Conservation (phyloP, 768 basidiomycete species). For the Boletellus emodensis region DNA sequence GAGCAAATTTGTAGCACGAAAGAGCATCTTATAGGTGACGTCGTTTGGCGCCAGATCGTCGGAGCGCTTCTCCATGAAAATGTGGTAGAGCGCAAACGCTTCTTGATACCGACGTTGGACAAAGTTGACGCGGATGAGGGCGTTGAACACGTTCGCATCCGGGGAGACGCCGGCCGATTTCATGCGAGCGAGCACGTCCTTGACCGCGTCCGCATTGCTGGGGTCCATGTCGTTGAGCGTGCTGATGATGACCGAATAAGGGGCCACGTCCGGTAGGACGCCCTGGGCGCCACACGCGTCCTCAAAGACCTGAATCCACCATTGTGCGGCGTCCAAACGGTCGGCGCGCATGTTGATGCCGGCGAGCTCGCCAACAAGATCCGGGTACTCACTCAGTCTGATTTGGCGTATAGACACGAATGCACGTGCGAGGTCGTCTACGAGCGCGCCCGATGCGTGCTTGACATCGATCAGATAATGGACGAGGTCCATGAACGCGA, state of each 20-base stretch:
- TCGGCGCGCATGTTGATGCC: slow-evolving; percentile 34
- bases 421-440: slow-evolving; percentile 21
- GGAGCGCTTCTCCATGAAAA: slow-evolving; percentile 34
- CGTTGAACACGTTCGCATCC: slow-evolving; percentile 44
- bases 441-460: slow-evolving; percentile 8
- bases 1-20: slow-evolving; percentile 28
- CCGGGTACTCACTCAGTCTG: slow-evolving; percentile 26
- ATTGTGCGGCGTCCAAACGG: slow-evolving; percentile 27
- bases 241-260: slow-evolving; percentile 39
- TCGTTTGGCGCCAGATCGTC: slow-evolving; percentile 36
- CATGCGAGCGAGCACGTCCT: slow-evolving; percentile 40
- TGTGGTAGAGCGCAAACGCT: slow-evolving; percentile 42
- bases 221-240: slow-evolving; percentile 33
- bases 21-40: slow-evolving; percentile 44
- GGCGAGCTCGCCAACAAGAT: slow-evolving; percentile 36
- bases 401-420: slow-evolving; percentile 18
- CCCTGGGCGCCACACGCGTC: slow-evolving; percentile 18
- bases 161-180: slow-evolving; percentile 34
- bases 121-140: slow-evolving; percentile 42
- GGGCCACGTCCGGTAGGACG: slow-evolving; percentile 15
- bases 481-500: slow-evolving; percentile 27
- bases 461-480: slow-evolving; percentile 17
- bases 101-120: slow-evolving; percentile 29
- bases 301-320: slow-evolving; percentile 28
- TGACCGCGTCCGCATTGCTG: slow-evolving; percentile 28